Evolutionary conservation across 2,329 filamentous ascomycete genomes (phyloP).

Genomic region (Rhynchosporium secalis): DNA sequence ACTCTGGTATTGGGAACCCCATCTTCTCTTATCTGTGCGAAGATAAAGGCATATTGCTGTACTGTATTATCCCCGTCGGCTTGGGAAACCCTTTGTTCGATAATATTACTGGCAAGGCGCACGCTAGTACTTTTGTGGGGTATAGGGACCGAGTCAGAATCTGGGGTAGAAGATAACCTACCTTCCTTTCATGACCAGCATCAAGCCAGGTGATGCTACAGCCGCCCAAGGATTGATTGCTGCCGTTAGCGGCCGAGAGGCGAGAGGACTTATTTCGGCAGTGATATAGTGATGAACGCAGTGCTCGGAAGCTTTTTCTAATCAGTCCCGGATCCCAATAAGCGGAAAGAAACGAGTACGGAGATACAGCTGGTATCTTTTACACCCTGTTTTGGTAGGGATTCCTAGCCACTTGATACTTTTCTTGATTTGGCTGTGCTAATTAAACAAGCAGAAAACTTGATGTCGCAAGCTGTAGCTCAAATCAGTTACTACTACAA

Average conservation of each 20-base stretch:
- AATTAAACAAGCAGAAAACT: no score
- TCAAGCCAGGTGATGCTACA: not conserved
- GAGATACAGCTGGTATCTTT: not conserved
- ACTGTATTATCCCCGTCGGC: not conserved
- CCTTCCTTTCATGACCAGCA: no score
- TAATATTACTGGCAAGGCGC: not conserved
- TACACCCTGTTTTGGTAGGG: no score
- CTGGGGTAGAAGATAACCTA: not conserved
- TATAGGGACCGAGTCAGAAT: not conserved
- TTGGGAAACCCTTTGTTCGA: not conserved
- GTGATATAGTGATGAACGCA: not conserved
- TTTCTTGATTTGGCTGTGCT: no score
- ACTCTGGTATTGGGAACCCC: not conserved
- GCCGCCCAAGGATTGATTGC: not conserved
- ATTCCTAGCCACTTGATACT: no score
- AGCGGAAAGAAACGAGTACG: not conserved
- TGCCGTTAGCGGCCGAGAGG: not conserved
- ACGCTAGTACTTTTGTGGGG: not conserved
- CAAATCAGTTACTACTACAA: no score
- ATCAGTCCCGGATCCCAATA: not conserved
- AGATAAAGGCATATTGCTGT: not conserved
- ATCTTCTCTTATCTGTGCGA: not conserved
- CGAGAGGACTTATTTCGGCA: not conserved
- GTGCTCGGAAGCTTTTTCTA: not conserved
- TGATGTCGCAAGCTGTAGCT: no score